Conservation (phyloP, 2,329 filamentous ascomycete genomes). For the Penicillium sp. region DNA sequence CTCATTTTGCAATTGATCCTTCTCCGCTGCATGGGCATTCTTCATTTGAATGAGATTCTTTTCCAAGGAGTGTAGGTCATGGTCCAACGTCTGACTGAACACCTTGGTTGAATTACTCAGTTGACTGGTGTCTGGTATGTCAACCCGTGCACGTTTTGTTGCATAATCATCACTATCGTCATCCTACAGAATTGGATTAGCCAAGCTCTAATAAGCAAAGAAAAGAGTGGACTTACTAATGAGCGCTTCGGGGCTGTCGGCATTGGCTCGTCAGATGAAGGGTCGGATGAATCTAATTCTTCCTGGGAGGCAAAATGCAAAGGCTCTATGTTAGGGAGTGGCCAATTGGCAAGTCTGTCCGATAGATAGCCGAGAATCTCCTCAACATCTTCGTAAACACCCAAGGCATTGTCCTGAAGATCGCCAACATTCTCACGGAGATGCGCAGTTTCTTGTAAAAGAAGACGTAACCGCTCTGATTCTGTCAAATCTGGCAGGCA, state of each 20-base stretch:
- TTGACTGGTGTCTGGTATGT: slow-evolving; percentile 35
- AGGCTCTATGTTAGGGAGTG: slow-evolving; percentile 35
- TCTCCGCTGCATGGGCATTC: slow-evolving; percentile 28
- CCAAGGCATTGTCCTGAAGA: slow-evolving; percentile 40
- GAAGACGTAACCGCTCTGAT: slow-evolving; percentile 30
- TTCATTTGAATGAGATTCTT: slow-evolving; percentile 30
- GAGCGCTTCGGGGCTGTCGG: slow-evolving; percentile 26
- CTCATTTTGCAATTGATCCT: slow-evolving; percentile 27
- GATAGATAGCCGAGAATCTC: slow-evolving; percentile 35
- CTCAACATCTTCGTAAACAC: slow-evolving; percentile 38
- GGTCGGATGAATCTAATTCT: slow-evolving; percentile 20
- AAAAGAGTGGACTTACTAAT: slow-evolving; percentile 24
- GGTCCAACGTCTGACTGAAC: slow-evolving; percentile 29
- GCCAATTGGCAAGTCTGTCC: slow-evolving; percentile 38
- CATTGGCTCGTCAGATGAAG: slow-evolving; percentile 18
- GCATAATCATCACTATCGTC: slow-evolving; percentile 28
- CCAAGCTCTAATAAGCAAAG: background rate
- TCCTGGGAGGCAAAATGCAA: slow-evolving; percentile 32
- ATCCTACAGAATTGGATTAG: slow-evolving; percentile 26
- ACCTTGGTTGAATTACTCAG: slow-evolving; percentile 33
- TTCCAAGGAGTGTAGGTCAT: slow-evolving; percentile 27
- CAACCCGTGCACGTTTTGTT: slow-evolving; percentile 39
- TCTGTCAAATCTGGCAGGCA: slow-evolving; percentile 39
- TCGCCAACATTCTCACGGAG: slow-evolving; percentile 37
- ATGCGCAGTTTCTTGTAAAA: slow-evolving; percentile 32